Evolutionary conservation across 108 stramenopile species (phyloP), one percentile per base, ranked within the genome.

Genomic region (Cylindrotheca fusiformis): DNA sequence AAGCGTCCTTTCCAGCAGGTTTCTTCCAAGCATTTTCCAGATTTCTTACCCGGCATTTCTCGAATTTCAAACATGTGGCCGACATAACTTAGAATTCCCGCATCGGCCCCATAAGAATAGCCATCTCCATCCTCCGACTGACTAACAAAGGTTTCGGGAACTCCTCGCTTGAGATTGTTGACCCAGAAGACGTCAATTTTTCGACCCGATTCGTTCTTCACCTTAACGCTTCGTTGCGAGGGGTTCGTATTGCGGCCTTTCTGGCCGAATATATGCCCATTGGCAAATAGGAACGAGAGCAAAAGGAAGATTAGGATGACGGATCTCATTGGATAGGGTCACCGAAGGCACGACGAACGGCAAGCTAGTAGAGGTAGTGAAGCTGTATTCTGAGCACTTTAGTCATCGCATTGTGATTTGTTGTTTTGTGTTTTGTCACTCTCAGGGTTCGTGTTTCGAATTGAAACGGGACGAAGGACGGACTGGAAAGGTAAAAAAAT

Each of bases 1-100:
- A 87, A 85, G 25, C 74, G 46, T 21, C 63, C 85, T 14, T 69
- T 77, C 3, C 82, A 64, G 60, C 91, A 92, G 3, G 60, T 31
- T 14, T 67, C 70, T 28, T 65, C 73, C 19, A 52, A 44, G 60
- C 91, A 92, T n/a, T 63, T 72, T n/a, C 77, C 78, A 0, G 82
- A 80, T 49, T 76, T 79, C 46, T 74, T 81, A 30, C 60, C 68
- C n/a, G 89, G 84, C 72, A 88, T 45, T 60, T 92, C 87, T 31
- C 74, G 58, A 10, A 88, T 68, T 65, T 87, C 71, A 63, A 92
- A 92, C n/a, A 61, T 45, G 50, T 92, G 91, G n/a, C 78, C 79
- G 14, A 84, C 66, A 65, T 67, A 92, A 19, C 71, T 72, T 26
- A 68, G 70, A 32, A 92, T 60, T 0, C 57, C 20, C 3, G 72